Evolutionary conservation across 768 basidiomycete genomes (phyloP).

Genomic region (Astraeus odoratus): DNA sequence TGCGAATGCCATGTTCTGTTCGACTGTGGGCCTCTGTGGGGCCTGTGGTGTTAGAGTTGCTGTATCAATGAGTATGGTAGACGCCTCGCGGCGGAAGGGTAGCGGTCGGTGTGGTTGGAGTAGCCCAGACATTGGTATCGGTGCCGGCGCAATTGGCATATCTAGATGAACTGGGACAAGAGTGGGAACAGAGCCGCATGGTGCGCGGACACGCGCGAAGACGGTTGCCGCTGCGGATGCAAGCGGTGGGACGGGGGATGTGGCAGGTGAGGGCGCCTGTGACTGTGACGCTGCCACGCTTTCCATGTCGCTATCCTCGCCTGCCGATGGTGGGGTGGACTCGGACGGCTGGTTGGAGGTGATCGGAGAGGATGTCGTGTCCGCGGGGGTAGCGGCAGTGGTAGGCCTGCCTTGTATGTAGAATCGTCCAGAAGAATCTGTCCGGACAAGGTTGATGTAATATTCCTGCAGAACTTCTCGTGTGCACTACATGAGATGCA

Average conservation of each 20-base stretch:
- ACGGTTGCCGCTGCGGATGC: constrained; percentile 15
- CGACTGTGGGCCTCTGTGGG: constrained; percentile 59
- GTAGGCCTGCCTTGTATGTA: constrained; percentile 39
- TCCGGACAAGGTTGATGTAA: constrained; percentile 87
- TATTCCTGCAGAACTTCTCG: constrained; percentile 88
- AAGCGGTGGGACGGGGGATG: constrained; percentile 22
- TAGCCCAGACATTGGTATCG: background rate
- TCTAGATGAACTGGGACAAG: background rate
- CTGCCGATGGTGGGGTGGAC: constrained; percentile 34
- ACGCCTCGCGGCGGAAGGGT: constrained; percentile 19
- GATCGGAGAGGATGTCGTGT: constrained; percentile 5
- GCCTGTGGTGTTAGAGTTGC: constrained; percentile 34
- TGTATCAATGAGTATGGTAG: constrained; percentile 33
- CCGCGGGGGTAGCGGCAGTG: constrained; percentile 4
- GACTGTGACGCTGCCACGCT: constrained; percentile 42
- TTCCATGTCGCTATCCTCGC: constrained; percentile 52
- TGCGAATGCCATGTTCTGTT: constrained; percentile 83
- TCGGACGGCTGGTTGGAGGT: constrained; percentile 29
- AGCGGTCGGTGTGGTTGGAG: background rate
- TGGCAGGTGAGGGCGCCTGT: constrained; percentile 43
- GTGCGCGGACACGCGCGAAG: constrained; percentile 9
- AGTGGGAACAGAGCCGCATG: background rate
- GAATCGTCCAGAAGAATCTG: constrained; percentile 61
- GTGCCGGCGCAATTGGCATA: background rate
- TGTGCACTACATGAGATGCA: constrained; percentile 58